phyloP scores from a whole-genome alignment of 352 stramenopile species.

The Pythium periplocum region DNA sequence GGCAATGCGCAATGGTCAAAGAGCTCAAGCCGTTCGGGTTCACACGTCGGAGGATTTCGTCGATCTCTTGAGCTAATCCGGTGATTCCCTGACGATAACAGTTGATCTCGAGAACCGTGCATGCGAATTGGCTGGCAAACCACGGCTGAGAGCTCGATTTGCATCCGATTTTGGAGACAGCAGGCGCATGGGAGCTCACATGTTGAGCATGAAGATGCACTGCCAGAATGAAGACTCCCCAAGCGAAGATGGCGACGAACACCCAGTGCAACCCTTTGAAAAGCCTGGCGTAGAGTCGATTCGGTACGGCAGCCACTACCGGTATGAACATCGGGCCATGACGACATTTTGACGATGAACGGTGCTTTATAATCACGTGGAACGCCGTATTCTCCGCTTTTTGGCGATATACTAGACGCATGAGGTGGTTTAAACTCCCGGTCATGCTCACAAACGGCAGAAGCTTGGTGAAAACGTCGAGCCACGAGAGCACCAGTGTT shows the following conservation, averaged over 20 bases:
- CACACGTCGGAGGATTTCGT: slow-evolving; percentile 1
- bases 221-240: slow-evolving; percentile 6
- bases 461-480: slow-evolving; percentile 21
- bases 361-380: neutral
- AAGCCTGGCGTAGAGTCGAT: neutral
- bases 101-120: slow-evolving; percentile 22
- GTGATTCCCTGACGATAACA: slow-evolving; percentile 12
- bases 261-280: neutral
- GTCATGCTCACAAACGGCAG: slow-evolving; percentile 18
- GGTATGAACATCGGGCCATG: neutral
- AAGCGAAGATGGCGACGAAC: slow-evolving; percentile 5
- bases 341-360: neutral
- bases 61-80: slow-evolving; percentile 6
- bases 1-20: slow-evolving; percentile 16
- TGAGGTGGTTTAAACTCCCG: slow-evolving; percentile 9
- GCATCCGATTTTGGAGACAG: slow-evolving; percentile 2
- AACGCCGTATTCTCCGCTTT: neutral
- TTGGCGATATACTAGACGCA: neutral
- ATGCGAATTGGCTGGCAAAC: slow-evolving; percentile 16
- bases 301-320: neutral
- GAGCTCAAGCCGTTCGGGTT: slow-evolving; percentile 1
- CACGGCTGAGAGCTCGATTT: slow-evolving; percentile 19
- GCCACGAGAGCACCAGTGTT: slow-evolving; percentile 12
- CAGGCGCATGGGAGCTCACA: neutral
- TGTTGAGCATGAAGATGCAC: slow-evolving; percentile 7